phyloP scores from a whole-genome alignment of 2,329 filamentous ascomycete species.

The Annulohypoxylon truncatum region DNA sequence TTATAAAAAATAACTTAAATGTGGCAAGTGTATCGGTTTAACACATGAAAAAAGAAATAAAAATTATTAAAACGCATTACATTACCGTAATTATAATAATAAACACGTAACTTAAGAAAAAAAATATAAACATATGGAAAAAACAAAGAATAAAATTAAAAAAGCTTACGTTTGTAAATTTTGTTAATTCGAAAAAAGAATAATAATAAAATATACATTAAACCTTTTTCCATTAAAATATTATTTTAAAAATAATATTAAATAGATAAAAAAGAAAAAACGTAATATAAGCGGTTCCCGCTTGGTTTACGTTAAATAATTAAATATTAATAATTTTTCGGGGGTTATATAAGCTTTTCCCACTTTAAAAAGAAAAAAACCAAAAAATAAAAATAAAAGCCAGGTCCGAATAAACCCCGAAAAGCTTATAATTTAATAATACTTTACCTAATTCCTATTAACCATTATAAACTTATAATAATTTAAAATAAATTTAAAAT shows the following conservation, averaged over 20 bases:
- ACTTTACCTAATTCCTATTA: too few species aligned
- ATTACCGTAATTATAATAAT: neutral
- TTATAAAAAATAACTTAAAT: neutral
- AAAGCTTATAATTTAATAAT: too few species aligned
- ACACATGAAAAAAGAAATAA: neutral
- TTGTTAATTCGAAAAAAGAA: neutral
- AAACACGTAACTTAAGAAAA: neutral
- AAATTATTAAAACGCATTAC: neutral
- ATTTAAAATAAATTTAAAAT: neutral
- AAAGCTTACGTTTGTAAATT: neutral
- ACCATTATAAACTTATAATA: too few species aligned
- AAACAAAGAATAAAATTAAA: neutral
- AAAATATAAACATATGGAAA: neutral
- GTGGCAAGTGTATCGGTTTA: neutral
- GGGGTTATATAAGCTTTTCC: too few species aligned
- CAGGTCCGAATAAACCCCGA: too few species aligned
- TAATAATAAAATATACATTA: neutral
- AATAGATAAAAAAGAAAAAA: neutral
- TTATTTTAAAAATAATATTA: neutral
- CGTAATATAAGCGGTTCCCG: too few species aligned
- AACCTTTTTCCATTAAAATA: too few species aligned
- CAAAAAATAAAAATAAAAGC: too few species aligned
- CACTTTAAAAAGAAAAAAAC: too few species aligned
- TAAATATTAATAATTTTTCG: too few species aligned
- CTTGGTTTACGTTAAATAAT: too few species aligned